phyloP scores from a whole-genome alignment of 2,329 filamentous ascomycete genomes.

The Colletotrichum trifolii region DNA sequence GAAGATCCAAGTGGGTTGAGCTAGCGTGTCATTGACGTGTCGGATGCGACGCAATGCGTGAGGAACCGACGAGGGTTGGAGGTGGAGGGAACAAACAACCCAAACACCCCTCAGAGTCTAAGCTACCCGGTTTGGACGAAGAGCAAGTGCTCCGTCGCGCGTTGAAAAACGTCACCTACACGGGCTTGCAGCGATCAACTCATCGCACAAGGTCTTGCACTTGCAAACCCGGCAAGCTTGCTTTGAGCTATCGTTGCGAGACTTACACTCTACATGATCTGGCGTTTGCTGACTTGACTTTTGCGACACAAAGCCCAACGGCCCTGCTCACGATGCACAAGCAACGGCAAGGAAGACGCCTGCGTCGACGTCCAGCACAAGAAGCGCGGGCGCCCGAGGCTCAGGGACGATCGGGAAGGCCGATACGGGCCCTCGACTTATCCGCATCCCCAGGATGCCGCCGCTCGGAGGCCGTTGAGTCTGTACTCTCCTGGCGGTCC shows the following conservation, averaged over 20 bases:
- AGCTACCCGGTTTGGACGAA: conserved; percentile 12
- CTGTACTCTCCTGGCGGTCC: conserved; percentile 60
- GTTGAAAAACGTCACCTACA: conserved; percentile 1
- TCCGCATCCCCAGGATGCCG: conserved; percentile 57
- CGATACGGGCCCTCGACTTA: conserved; percentile 65
- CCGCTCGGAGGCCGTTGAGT: conserved; percentile 56
- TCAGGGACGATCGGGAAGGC: conserved; percentile 76
- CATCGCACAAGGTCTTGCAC: neutral
- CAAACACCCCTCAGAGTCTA: neutral
- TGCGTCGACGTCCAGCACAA: conserved; percentile 89
- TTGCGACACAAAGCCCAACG: conserved; percentile 68
- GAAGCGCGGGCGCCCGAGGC: conserved; percentile 80
- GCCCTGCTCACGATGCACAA: conserved; percentile 81
- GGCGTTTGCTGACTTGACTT: conserved; percentile 26
- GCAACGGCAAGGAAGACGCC: conserved; percentile 82
- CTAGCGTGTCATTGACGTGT: conserved; percentile 32
- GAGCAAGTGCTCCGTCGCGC: conserved; percentile 21
- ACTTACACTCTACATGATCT: neutral
- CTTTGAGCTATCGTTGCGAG: neutral
- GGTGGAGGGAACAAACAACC: neutral
- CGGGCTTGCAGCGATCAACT: neutral
- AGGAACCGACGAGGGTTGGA: neutral
- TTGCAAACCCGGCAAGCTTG: conserved; percentile 10
- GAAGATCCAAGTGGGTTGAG: conserved; percentile 29
- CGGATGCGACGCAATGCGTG: conserved; percentile 23